Conservation (phyloP, 495 filamentous ascomycete genomes). For the Tetracladium setigerum region DNA sequence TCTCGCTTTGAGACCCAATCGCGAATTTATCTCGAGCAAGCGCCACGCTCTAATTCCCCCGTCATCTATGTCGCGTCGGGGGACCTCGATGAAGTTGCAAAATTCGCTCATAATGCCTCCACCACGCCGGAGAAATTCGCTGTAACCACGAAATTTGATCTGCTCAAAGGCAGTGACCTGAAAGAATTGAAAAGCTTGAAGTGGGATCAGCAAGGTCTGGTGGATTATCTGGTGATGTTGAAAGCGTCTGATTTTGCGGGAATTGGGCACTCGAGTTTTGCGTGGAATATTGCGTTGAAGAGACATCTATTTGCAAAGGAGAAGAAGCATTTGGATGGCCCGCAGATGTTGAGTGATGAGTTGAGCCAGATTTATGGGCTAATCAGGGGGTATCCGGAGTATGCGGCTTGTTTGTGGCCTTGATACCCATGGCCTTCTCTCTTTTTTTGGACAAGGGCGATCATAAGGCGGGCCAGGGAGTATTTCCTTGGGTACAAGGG, state of each 20-base stretch:
- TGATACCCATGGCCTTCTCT: neutral
- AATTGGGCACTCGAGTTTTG: constrained; percentile 14
- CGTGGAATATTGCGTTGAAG: constrained; percentile 16
- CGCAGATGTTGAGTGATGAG: constrained; percentile 12
- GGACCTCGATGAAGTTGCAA: constrained; percentile 6
- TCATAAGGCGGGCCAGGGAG: too few relatives aligned
- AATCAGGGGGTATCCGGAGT: constrained; percentile 13
- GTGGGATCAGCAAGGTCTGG: constrained; percentile 17
- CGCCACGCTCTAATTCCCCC: neutral
- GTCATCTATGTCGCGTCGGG: constrained; percentile 18
- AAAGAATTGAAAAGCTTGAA: constrained; percentile 11
- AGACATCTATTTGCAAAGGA: constrained; percentile 7
- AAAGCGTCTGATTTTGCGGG: constrained; percentile 17
- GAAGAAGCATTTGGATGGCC: constrained; percentile 2
- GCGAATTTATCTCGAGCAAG: constrained; percentile 8
- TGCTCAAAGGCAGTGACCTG: constrained; percentile 11
- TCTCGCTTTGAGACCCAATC: constrained; percentile 9
- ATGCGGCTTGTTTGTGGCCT: constrained; percentile 17
- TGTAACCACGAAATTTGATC: constrained; percentile 18
- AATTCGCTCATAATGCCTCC: constrained; percentile 7
- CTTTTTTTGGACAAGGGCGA: too few relatives aligned
- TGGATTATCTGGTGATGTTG: constrained; percentile 19
- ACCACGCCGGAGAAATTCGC: neutral
- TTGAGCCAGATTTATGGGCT: constrained; percentile 17
- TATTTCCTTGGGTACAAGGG: too few relatives aligned